Evolutionary conservation across 2,329 filamentous ascomycete genomes (phyloP).

Genomic region (Cercospora sesami): DNA sequence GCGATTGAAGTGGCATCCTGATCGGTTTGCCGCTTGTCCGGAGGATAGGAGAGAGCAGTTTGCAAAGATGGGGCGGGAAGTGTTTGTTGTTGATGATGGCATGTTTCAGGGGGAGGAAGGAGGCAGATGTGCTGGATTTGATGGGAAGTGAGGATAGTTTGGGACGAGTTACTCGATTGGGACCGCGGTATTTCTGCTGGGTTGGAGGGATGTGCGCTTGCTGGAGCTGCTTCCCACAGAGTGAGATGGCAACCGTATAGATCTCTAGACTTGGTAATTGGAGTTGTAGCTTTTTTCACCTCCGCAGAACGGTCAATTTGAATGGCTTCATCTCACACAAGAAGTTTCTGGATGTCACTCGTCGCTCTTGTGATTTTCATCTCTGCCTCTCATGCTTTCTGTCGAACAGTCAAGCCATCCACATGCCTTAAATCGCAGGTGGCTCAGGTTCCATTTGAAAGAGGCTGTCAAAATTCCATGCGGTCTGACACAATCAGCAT

Average conservation of each 20-base stretch:
- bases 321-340: neutral
- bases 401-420: neutral
- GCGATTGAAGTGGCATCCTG: constrained; percentile 16
- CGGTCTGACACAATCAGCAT: neutral
- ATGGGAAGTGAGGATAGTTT: neutral
- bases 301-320: too few species aligned
- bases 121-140: neutral
- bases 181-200: neutral
- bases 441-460: neutral
- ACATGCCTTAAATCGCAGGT: neutral
- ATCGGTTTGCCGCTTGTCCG: constrained; percentile 17
- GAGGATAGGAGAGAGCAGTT: neutral
- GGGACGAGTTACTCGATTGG: neutral
- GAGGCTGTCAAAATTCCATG: neutral
- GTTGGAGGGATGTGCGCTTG: neutral
- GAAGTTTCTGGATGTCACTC: neutral
- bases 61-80: constrained; percentile 18
- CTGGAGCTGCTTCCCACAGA: neutral
- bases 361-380: neutral
- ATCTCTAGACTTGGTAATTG: neutral
- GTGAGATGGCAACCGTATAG: neutral
- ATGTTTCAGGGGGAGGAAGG: constrained; percentile 6
- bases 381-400: neutral
- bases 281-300: neutral
- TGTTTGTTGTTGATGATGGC: constrained; percentile 23